Evolutionary conservation across 2,329 filamentous ascomycete species (phyloP).

Genomic region (Cercospora beticola): DNA sequence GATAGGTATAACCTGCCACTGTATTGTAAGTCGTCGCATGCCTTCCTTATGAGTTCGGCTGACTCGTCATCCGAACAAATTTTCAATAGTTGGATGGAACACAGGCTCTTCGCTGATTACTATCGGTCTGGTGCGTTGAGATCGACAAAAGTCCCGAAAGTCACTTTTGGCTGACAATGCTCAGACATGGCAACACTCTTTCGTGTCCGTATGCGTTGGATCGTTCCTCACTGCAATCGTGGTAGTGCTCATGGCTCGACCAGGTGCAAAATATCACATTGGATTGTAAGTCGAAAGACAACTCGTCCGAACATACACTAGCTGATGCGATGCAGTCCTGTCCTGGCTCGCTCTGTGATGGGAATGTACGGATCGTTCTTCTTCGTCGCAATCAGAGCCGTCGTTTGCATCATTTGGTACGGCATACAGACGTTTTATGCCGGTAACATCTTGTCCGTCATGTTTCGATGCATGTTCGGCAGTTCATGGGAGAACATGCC

Average conservation of each 20-base stretch:
- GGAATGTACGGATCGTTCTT: constrained; percentile 48
- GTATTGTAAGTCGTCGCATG: not conserved
- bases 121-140: constrained; percentile 41
- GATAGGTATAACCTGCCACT: not conserved
- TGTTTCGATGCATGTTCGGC: constrained; percentile 44
- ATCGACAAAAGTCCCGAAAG: constrained; percentile 36
- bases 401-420: constrained; percentile 46
- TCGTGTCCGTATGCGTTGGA: constrained; percentile 44
- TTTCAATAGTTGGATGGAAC: not conserved
- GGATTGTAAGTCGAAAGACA: constrained; percentile 11
- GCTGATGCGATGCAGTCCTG: constrained; percentile 28
- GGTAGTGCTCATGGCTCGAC: constrained; percentile 45
- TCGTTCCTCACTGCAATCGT: constrained; percentile 47
- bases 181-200: constrained; percentile 30
- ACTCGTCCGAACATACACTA: no score
- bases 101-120: not conserved
- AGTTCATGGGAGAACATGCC: constrained; percentile 38
- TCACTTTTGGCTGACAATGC: no score
- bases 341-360: constrained; percentile 42
- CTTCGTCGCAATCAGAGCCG: constrained; percentile 43
- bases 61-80: not conserved
- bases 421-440: constrained; percentile 37
- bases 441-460: constrained; percentile 39
- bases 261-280: constrained; percentile 37
- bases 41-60: no score